phyloP scores from a whole-genome alignment of 1,284 basidiomycete species.

The Inonotus obliquus region DNA sequence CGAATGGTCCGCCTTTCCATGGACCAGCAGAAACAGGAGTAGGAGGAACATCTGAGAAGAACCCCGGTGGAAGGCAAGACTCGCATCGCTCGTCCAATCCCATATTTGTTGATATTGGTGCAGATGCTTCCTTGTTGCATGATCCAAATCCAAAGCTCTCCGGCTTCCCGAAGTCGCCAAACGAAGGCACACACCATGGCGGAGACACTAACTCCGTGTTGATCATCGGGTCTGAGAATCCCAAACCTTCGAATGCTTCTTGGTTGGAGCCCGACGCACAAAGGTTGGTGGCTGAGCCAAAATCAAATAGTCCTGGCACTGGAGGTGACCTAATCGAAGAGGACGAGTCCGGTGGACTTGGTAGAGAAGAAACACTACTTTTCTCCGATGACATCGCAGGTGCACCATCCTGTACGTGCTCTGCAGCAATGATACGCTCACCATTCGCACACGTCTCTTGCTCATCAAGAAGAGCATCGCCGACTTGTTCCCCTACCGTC shows the following conservation, averaged over 20 bases:
- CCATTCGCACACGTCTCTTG: not conserved
- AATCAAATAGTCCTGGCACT: not conserved
- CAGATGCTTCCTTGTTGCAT: not conserved
- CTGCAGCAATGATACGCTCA: not conserved
- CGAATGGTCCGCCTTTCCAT: not conserved
- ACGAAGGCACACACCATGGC: not conserved
- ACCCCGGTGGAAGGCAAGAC: not conserved
- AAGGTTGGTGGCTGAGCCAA: conserved; percentile 9
- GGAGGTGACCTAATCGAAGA: not conserved
- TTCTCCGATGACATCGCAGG: not conserved
- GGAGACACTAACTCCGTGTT: not conserved
- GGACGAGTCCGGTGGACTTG: conserved; percentile 14
- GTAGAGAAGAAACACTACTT: not conserved
- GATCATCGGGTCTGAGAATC: conserved; percentile 6
- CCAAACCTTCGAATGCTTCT: not conserved
- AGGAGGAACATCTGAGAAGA: not conserved
- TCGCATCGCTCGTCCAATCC: not conserved
- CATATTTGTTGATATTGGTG: not conserved
- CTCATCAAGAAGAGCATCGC: conserved; percentile 2
- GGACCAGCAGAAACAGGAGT: conserved; percentile 11
- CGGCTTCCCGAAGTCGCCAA: not conserved
- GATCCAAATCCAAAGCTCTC: not conserved
- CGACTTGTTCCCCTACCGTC: not conserved
- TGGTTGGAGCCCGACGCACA: conserved; percentile 5
- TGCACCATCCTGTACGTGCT: conserved; percentile 1